Conservation (phyloP, 768 basidiomycete species). For the Pleurotus platypus region DNA sequence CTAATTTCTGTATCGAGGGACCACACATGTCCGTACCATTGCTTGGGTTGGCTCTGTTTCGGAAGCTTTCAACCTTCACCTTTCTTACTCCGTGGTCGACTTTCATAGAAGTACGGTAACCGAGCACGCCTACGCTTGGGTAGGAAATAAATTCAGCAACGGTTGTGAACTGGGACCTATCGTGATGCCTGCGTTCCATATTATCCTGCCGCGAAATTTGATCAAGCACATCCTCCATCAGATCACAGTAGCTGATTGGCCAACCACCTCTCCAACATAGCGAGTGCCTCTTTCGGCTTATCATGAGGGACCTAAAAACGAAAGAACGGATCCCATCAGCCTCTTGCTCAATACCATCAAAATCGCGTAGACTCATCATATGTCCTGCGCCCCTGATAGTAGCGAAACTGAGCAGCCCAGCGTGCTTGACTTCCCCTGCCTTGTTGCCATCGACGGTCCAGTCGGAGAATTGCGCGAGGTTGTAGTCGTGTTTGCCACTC, state of each 20-base stretch:
- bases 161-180: not conserved
- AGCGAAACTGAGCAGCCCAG: conserved; percentile 42
- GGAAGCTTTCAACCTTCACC: not conserved
- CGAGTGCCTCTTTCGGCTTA: conserved; percentile 49
- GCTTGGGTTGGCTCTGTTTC: not conserved
- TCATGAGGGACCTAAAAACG: conserved; percentile 51
- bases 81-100: not conserved
- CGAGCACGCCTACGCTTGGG: not conserved
- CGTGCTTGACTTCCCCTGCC: conserved; percentile 44
- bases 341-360: not conserved
- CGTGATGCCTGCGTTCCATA: not conserved
- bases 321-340: not conserved
- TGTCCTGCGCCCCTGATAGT: conserved; percentile 59
- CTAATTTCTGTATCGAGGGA: not conserved
- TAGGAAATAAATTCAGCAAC: not conserved
- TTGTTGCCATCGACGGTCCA: conserved; percentile 52
- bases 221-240: not conserved
- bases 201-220: not conserved
- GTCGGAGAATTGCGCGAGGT: conserved; percentile 41
- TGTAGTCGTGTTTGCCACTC: conserved; percentile 57
- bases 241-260: conserved; percentile 33
- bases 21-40: not conserved
- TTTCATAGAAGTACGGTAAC: not conserved
- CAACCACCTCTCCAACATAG: conserved; percentile 67
- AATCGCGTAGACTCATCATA: conserved; percentile 41